Evolutionary conservation across 805 yeast genomes (phyloP), one percentile per base, ranked within the genome.

Genomic region (Candida silvatica): DNA sequence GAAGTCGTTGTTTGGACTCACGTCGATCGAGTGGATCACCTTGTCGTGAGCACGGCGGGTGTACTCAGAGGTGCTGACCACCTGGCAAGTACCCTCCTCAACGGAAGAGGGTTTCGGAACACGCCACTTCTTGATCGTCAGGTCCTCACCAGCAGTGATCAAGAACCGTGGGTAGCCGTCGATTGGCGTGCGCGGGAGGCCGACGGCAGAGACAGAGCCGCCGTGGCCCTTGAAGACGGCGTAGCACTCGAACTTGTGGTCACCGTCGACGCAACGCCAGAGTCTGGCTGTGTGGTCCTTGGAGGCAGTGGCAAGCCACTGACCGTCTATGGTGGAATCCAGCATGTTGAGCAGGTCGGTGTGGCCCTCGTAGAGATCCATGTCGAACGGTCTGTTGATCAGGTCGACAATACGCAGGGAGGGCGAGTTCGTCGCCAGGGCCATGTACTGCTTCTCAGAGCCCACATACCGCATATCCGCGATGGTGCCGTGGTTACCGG

Each of bases 21-120:
- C 66, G 44, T 87, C 96, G 35, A 92, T 62, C 2, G 90, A 72
- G 50, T 92, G 94, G 40, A 92, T 92, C 57, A 92, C 96, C 56
- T 90, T 92, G 37, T 92, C 97, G 56, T 92, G 99, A 2, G 97
- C 97, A 51, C 88, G 76, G 65, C 96, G 76, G 0, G 98, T 92
- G 57, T 80, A 92, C 36, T 78, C 86, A 2, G 96, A 82, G 2
- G 67, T 62, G 46, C 69, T 75, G 5, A 83, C 67, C 3, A 51
- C 46, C 4, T 47, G 38, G 9, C 39, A 35, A 20, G 31, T 27
- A n/a, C n/a, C n/a, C n/a, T n/a, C n/a, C 6, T 17, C 17, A 22
- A 28, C 28, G 6, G 28, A 40, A 15, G 29, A 34, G n/a, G 58
- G 61, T 36, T 60, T 61, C 4, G 88, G 86, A 20, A 87, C 71